Percentiles rank a stretch among this genome's conserved stretches.
Conservation (phyloP, 805 yeast genomes). For the Yamadazyma kitorensis region DNA sequence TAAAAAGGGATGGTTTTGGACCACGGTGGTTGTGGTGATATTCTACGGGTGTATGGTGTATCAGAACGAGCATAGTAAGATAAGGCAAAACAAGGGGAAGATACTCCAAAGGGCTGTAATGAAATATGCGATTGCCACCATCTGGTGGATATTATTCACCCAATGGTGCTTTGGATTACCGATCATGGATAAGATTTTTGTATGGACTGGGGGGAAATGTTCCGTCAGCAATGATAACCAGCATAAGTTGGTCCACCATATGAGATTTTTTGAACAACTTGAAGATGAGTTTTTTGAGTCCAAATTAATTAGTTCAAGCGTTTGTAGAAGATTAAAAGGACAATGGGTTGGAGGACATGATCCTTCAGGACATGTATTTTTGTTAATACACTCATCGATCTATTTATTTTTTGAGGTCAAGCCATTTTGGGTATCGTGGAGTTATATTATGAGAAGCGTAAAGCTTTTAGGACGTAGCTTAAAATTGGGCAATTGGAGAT, state of each 20-base stretch:
- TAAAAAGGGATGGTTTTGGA: constrained; percentile 94
- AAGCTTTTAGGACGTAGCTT: not conserved
- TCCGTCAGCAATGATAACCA: constrained; percentile 23
- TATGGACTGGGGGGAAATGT: constrained; percentile 83
- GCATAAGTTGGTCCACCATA: constrained; percentile 6
- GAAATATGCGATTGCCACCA: constrained; percentile 55
- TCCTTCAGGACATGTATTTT: constrained; percentile 91
- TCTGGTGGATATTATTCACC: constrained; percentile 84
- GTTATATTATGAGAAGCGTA: constrained; percentile 3
- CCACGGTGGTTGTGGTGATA: constrained; percentile 33
- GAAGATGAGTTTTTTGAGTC: constrained; percentile 11
- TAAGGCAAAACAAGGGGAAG: constrained; percentile 5
- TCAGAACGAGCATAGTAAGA: constrained; percentile 9
- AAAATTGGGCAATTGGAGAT: not conserved
- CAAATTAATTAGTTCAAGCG: constrained; percentile 25
- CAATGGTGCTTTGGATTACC: constrained; percentile 88
- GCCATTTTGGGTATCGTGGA: constrained; percentile 35
- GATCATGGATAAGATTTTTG: constrained; percentile 81
- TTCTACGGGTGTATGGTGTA: constrained; percentile 22
- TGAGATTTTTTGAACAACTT: constrained; percentile 13
- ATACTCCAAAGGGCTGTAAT: constrained; percentile 20
- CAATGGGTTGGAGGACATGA: constrained; percentile 88
- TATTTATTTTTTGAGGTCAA: constrained; percentile 64
- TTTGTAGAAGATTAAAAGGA: constrained; percentile 48
- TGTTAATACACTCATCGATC: constrained; percentile 64